A percentile compares a stretch with the other conserved stretches of the same genome.
These are phyloP conservation scores for Paramecium tetraurelia DNA, from an alignment of 73 alveolate genomes.

Conservation along the genomic window DNA sequence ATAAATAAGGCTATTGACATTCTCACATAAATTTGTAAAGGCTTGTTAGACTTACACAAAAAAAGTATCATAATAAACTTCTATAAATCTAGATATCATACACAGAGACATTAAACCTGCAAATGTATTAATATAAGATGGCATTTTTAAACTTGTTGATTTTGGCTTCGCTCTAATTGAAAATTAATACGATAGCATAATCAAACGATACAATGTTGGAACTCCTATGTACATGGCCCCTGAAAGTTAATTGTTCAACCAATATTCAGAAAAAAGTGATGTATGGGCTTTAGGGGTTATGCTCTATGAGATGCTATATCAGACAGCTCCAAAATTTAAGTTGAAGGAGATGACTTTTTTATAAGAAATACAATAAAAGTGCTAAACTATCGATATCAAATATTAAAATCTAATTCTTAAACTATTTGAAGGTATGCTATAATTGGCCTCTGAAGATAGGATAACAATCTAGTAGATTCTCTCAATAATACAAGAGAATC, in stretches of 20 bases:
- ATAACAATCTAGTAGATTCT: not conserved
- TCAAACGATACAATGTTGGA: conserved; percentile 6
- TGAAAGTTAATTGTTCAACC: conserved; percentile 47
- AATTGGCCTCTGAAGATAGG: not conserved
- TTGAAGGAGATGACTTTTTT: not conserved
- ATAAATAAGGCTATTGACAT: not conserved
- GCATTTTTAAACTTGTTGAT: conserved; percentile 50
- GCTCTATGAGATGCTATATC: not conserved
- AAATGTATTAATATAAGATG: conserved; percentile 51
- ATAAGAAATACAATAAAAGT: not conserved
- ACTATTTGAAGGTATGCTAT: not conserved
- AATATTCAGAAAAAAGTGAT: conserved; percentile 63
- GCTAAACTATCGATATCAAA: not conserved
- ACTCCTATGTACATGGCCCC: conserved; percentile 77
- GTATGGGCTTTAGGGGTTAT: conserved; percentile 54
- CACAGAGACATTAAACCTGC: conserved; percentile 75
- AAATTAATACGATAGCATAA: not conserved
- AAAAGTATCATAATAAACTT: conserved; percentile 23
- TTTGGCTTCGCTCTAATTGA: conserved; percentile 55
- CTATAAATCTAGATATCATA: not conserved
- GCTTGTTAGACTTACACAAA: conserved; percentile 14
- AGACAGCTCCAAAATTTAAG: not conserved
- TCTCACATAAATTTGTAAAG: not conserved
- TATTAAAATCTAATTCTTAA: not conserved
- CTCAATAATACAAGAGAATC: not conserved